phyloP scores from a whole-genome alignment of 148 eudicot genomes.

The Nyssa sinensis region DNA sequence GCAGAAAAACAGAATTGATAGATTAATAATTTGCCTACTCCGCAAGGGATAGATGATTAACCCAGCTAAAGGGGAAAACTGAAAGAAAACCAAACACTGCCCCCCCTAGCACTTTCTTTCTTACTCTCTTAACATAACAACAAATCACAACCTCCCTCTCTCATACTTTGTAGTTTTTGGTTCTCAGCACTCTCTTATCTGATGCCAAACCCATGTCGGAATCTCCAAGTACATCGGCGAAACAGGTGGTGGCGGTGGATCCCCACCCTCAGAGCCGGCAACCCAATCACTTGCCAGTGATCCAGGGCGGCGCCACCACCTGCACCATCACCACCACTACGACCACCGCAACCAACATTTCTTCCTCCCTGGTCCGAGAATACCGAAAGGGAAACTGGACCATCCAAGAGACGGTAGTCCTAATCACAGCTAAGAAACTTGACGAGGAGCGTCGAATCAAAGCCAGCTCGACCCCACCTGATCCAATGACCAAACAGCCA shows the following conservation, averaged over 20 bases:
- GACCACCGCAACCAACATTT: no score
- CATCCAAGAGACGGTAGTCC: conserved; percentile 15
- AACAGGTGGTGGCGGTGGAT: not conserved
- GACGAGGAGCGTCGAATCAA: conserved; percentile 16
- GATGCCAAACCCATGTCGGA: not conserved
- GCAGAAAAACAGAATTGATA: no score
- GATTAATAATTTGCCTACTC: no score
- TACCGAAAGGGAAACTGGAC: conserved; percentile 25
- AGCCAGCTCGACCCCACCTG: not conserved
- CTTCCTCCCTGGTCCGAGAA: not conserved
- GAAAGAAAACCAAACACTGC: no score
- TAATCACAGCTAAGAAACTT: conserved; percentile 14
- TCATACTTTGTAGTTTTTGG: no score
- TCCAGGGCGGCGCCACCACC: not conserved
- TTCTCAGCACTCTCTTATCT: no score
- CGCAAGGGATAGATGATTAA: no score
- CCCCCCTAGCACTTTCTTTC: no score
- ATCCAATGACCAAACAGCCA: not conserved
- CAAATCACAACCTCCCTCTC: no score
- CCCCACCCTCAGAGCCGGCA: not conserved
- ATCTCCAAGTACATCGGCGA: not conserved
- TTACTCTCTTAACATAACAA: no score
- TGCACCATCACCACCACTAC: no score
- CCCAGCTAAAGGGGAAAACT: no score
- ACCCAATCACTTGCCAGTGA: not conserved